Evolutionary conservation across 2,329 filamentous ascomycete species (phyloP).

Genomic region (Diplodia sapinea): DNA sequence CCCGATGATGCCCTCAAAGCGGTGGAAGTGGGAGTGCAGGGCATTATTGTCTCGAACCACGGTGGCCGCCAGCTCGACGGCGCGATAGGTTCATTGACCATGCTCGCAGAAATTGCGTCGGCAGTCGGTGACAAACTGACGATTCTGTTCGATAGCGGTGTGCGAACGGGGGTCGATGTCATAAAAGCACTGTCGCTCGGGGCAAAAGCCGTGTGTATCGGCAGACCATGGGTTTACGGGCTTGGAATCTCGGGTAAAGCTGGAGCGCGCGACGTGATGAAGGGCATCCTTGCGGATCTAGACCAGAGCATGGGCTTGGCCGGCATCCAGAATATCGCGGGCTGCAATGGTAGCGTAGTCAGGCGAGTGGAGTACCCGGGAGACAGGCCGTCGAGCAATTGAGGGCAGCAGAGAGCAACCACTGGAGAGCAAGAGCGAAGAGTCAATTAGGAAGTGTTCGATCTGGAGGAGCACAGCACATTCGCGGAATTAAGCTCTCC

Average conservation of each 20-base stretch:
- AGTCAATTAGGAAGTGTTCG: not conserved
- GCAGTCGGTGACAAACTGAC: conserved; percentile 38
- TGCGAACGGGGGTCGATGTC: conserved; percentile 57
- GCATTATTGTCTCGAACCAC: conserved; percentile 60
- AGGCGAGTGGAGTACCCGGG: conserved; percentile 23
- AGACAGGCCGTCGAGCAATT: conserved; percentile 19
- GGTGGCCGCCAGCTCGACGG: conserved; percentile 61
- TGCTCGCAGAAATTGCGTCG: conserved; percentile 66
- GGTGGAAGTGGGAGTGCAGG: conserved; percentile 53
- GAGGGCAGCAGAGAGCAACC: not conserved
- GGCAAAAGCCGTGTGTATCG: conserved; percentile 64
- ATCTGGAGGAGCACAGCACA: not conserved
- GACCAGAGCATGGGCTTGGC: conserved; percentile 40
- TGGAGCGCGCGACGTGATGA: conserved; percentile 55
- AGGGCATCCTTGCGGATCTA: conserved; percentile 33
- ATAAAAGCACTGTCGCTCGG: conserved; percentile 61
- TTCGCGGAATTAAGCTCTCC: not conserved
- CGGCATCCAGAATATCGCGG: conserved; percentile 37
- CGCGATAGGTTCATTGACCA: conserved; percentile 57
- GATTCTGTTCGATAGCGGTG: conserved; percentile 59
- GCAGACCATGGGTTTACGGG: conserved; percentile 64
- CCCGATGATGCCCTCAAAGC: conserved; percentile 56
- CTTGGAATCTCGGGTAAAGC: conserved; percentile 61
- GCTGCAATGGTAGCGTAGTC: conserved; percentile 17
- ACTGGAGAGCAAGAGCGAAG: not conserved